Conservation (phyloP, 116 monocot genomes). For the Zostera marina region DNA sequence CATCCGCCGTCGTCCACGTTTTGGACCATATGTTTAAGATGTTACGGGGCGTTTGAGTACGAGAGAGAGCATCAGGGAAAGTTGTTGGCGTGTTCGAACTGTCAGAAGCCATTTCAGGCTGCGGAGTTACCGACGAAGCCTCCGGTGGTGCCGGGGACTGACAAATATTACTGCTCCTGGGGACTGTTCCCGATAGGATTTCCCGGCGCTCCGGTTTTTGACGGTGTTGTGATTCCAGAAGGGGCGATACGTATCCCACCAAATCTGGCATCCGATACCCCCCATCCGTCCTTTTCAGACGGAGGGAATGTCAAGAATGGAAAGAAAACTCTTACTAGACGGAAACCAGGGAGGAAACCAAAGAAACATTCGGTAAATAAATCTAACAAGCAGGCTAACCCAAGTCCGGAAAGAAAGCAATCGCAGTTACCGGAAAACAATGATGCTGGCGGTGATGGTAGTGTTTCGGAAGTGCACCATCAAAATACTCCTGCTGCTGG, state of each 20-base stretch:
- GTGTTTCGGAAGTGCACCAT: not conserved
- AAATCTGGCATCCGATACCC: constrained; percentile 5
- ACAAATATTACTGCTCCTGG: constrained; percentile 71
- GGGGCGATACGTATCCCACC: constrained; percentile 23
- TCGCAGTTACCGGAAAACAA: not conserved
- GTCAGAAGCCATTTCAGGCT: constrained; percentile 35
- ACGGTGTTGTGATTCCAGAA: constrained; percentile 8
- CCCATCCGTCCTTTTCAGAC: not conserved
- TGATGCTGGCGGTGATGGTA: not conserved
- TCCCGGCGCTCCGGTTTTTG: constrained; percentile 12
- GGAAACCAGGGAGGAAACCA: constrained; percentile 5
- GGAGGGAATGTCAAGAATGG: not conserved
- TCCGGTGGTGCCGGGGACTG: constrained; percentile 55
- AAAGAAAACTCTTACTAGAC: constrained; percentile 2
- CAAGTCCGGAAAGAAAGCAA: not conserved
- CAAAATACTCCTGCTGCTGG: constrained; percentile 5
- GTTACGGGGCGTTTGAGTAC: constrained; percentile 58
- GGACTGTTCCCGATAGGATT: constrained; percentile 70
- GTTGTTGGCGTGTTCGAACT: constrained; percentile 36
- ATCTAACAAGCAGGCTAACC: constrained; percentile 11
- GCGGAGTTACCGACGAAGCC: constrained; percentile 31
- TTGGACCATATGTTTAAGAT: constrained; percentile 60
- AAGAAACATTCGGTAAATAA: constrained; percentile 20
- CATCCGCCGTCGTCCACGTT: constrained; percentile 9
- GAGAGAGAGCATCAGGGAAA: constrained; percentile 14